Conservation (phyloP, 805 yeast species). For the Zygotorulaspora danielsina region DNA sequence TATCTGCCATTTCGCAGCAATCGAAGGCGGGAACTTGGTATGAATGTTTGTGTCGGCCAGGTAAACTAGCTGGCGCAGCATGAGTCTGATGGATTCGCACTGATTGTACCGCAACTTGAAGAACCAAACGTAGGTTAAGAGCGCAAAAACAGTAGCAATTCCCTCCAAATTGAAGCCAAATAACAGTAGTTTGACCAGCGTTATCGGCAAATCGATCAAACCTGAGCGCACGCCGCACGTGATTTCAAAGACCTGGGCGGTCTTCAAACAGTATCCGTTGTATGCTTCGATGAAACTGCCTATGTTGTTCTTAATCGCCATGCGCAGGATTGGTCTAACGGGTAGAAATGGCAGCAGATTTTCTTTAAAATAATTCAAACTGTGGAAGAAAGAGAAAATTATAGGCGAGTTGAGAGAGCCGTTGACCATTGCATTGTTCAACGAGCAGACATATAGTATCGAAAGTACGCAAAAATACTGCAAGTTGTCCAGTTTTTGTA, state of each 20-base stretch:
- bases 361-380: constrained; percentile 53
- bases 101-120: constrained; percentile 58
- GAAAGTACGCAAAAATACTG: constrained; percentile 52
- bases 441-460: constrained; percentile 41
- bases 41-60: constrained; percentile 38
- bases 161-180: constrained; percentile 20
- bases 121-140: constrained; percentile 48
- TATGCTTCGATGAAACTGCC: constrained; percentile 36
- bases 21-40: constrained; percentile 40
- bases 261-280: constrained; percentile 41
- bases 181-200: constrained; percentile 36
- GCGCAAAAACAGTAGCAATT: constrained; percentile 34
- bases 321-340: constrained; percentile 22
- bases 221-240: constrained; percentile 39
- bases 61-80: constrained; percentile 45
- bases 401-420: constrained; percentile 57
- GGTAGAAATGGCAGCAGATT: constrained; percentile 52
- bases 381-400: constrained; percentile 62
- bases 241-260: constrained; percentile 48
- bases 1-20: constrained; percentile 21
- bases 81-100: constrained; percentile 49
- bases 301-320: constrained; percentile 31
- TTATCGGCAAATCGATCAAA: constrained; percentile 40
- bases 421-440: constrained; percentile 40
- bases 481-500: constrained; percentile 49